phyloP scores from a whole-genome alignment of 768 basidiomycete genomes.

The Tylopilus rubrobrunneus region DNA sequence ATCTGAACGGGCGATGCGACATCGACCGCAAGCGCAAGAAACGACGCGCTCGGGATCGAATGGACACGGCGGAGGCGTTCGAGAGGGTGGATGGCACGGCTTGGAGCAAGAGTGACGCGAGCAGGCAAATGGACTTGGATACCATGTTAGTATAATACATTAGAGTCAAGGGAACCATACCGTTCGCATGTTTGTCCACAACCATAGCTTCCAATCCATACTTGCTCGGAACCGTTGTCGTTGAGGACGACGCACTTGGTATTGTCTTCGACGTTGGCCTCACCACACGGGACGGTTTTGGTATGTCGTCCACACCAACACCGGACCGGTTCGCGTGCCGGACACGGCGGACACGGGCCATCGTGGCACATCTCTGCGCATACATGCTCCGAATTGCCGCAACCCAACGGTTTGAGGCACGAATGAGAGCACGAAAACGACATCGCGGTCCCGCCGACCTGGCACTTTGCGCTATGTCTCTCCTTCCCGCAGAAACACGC shows the following conservation, averaged over 20 bases:
- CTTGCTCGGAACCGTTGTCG: constrained; percentile 33
- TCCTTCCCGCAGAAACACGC: constrained; percentile 77
- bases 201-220: constrained; percentile 63
- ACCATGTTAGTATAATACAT: background rate
- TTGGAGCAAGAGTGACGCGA: constrained; percentile 69
- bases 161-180: constrained; percentile 28
- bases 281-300: constrained; percentile 62
- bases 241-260: constrained; percentile 24
- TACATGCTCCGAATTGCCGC: constrained; percentile 59
- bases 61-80: constrained; percentile 60
- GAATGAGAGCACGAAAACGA: constrained; percentile 34
- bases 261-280: constrained; percentile 44
- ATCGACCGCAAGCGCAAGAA: constrained; percentile 82
- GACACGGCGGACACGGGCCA: constrained; percentile 69
- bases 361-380: constrained; percentile 74
- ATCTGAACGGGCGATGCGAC: constrained; percentile 35
- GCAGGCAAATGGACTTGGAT: constrained; percentile 63
- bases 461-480: constrained; percentile 34
- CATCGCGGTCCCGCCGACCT: constrained; percentile 40
- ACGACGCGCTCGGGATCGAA: constrained; percentile 62
- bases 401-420: constrained; percentile 49
- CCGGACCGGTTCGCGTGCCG: constrained; percentile 43
- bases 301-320: constrained; percentile 83
- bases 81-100: constrained; percentile 73
- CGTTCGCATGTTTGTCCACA: constrained; percentile 63